Base-by-base conservation (phyloP, 768 basidiomycete species). In the Tulasnella sp. region DNA sequence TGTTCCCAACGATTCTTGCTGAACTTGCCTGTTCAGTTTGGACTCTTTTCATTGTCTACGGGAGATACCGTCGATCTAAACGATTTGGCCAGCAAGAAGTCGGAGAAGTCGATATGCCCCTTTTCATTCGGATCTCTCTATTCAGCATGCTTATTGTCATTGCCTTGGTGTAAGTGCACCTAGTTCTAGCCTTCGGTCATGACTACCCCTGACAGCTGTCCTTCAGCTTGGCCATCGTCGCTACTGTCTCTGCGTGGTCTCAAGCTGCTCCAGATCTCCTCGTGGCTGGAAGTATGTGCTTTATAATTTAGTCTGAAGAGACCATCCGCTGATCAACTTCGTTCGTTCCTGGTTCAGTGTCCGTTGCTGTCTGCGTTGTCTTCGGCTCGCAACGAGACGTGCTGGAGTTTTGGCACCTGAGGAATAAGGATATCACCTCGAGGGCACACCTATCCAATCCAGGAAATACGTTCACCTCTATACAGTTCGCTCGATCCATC, bases 41-140 rank as follows among this genome's bases (percentile, higher is more conserved):
- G 70, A 64, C 59, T n/a, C 62, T 71, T n/a, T 11, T 63, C 22
- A 71, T 71, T 41, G 70, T 71, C 22, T 71, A 62, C n/a, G 35
- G 34, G 2, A 17, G 70, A 22, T 71, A 71, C 32, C 35, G 70
- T 11, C n/a, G n/a, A 26, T 71, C 70, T 16, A 36, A 42, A n/a
- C 32, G 62, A 19, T 42, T 71, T 35, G 62, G 70, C 37, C 70
- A 47, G 11, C 59, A 62, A 62, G 70, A 71, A 62, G 32, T 71
- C 11, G 70, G 70, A 19, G 22, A 62, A 14, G 32, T 64, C 26
- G 70, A 72, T 35, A 36, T 22, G 22, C 32, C 70, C n/a, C 26
- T 64, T 16, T 72, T 72, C 35, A 37, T 72, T 29, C 70, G 70
- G 6, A 42, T 72, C 26, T 62, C 62, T n/a, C 5, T 39, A n/a